phyloP scores from a whole-genome alignment of 148 eudicot species.

The Chenopodium quinoa region DNA sequence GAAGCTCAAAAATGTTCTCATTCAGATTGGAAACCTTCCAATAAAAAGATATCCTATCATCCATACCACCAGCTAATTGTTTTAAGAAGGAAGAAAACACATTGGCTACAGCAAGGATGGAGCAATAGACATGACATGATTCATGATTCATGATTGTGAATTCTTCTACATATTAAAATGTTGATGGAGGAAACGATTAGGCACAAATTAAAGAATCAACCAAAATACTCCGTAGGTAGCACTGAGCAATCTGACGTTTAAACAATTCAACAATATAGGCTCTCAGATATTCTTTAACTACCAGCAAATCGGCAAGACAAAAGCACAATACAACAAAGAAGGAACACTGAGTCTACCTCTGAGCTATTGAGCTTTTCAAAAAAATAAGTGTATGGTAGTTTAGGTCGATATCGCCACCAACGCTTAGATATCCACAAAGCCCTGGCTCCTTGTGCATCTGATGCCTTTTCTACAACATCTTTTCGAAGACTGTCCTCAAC shows the following conservation, averaged over 20 bases:
- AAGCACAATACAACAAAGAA: slow-evolving; percentile 7
- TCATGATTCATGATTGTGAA: neutral
- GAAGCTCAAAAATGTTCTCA: too few species aligned
- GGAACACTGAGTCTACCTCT: slow-evolving; percentile 47
- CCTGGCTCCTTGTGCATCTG: slow-evolving; percentile 53
- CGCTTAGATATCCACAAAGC: slow-evolving; percentile 95
- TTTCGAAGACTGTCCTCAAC: slow-evolving; percentile 86
- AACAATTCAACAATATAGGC: neutral
- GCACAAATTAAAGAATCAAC: neutral
- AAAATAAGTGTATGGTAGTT: slow-evolving; percentile 91
- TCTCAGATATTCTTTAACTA: neutral
- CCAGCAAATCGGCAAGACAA: neutral
- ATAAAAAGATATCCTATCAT: neutral
- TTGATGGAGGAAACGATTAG: neutral
- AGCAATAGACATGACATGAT: neutral
- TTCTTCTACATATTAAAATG: neutral
- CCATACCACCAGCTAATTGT: neutral
- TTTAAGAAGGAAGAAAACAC: neutral
- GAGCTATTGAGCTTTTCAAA: slow-evolving; percentile 85
- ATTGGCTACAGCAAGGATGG: neutral
- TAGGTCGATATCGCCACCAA: slow-evolving; percentile 99
- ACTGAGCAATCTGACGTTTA: neutral
- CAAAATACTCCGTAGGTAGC: neutral
- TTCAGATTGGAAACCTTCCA: neutral
- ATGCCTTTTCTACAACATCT: slow-evolving; percentile 67